These are phyloP conservation scores for Jaapia argillacea DNA, from an alignment of 768 basidiomycete species.

Conservation along the genomic window DNA sequence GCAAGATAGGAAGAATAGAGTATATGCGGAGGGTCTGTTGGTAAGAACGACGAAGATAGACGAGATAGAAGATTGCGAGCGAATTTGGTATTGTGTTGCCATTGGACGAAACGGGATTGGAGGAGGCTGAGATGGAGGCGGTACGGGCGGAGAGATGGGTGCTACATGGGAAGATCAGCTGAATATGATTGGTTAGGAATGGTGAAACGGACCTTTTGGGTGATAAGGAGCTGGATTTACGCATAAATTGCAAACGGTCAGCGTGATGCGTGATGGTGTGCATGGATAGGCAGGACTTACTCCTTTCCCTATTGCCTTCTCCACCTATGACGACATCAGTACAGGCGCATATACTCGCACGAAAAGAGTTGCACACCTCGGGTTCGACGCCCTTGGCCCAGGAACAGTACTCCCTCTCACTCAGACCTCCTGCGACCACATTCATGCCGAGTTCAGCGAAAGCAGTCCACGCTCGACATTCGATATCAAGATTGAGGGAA, in stretches of 20 bases:
- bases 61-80: slow-evolving; percentile 50
- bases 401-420: slow-evolving; percentile 21
- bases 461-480: slow-evolving; percentile 64
- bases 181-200: no score
- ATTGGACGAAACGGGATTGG: slow-evolving; percentile 45
- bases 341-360: neutral
- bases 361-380: slow-evolving; percentile 32
- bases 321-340: slow-evolving; percentile 26
- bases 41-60: slow-evolving; percentile 33
- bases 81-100: slow-evolving; percentile 47
- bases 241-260: no score
- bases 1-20: slow-evolving; percentile 48
- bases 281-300: slow-evolving; percentile 38
- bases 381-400: slow-evolving; percentile 42
- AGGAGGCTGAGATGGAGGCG: slow-evolving; percentile 50
- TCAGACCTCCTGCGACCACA: slow-evolving; percentile 37
- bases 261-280: no score
- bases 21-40: slow-evolving; percentile 40
- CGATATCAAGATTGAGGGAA: slow-evolving; percentile 43
- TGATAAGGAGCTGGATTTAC: slow-evolving; percentile 33
- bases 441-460: slow-evolving; percentile 61
- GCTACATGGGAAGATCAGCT: slow-evolving; percentile 29
- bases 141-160: slow-evolving; percentile 54
- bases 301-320: slow-evolving; percentile 60
- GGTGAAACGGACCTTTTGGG: slow-evolving; percentile 50